Evolutionary conservation across 2,329 filamentous ascomycete species (phyloP), one percentile per base, ranked within the genome.

Genomic region (Epichloe hybrida): DNA sequence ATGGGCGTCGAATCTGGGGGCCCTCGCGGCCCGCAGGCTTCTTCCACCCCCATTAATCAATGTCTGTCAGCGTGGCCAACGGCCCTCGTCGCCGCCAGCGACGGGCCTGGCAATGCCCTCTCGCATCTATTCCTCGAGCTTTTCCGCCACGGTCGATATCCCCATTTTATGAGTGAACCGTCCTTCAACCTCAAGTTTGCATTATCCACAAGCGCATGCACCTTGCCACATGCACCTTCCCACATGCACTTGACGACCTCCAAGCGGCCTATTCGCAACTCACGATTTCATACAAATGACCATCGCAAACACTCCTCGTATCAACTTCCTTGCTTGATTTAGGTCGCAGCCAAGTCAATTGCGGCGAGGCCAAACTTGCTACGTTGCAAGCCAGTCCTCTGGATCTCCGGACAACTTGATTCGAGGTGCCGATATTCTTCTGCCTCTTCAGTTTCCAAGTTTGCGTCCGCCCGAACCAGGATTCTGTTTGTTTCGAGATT

Each of bases 1-100:
- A 65, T 65, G 55, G 59, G 62, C 50, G 56, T 51, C 48, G 50
- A 52, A 66, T 66, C 61, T 62, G 46, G 46, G 46, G n/a, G 53
- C 53, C 17, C 36, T 53, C 49, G 37, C 43, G 49, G 49, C 46
- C 52, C 49, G 47, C 52, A 27, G 39, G 12, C 40, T 46, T 46
- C 35, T 41, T 49, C 17, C 34, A 37, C 31, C 36, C 44, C 43
- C 50, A 45, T 48, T 23, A n/a, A 20, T 40, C 36, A 20, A 11
- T 34, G 46, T 20, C 12, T 31, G 20, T 20, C 27, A 17, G 15
- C 37, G 31, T 23, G 27, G 21, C 35, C 35, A 17, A 17, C 46
- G 31, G 13, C 34, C 35, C 40, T 45, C 31, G 23, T 50, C 27
- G 37, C 23, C 37, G 17, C 23, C 37, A 12, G 45, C 45, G 31